Conservation (phyloP, 1,139 yeast species). For the Yamadazyma diddensiae region DNA sequence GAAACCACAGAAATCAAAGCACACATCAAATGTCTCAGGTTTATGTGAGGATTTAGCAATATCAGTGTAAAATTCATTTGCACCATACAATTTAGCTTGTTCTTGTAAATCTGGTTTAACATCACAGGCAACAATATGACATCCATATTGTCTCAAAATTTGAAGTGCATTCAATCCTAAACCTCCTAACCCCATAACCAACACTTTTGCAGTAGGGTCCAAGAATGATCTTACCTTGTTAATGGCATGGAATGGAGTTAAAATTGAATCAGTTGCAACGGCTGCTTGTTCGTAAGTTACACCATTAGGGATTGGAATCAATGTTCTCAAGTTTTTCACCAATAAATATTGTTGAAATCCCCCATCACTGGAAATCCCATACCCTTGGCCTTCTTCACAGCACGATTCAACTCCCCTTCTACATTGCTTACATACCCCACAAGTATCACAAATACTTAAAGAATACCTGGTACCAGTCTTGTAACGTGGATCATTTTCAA, state of each 20-base stretch:
- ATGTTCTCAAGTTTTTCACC: constrained; percentile 31
- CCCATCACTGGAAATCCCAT: constrained; percentile 47
- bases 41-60: constrained; percentile 25
- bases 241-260: constrained; percentile 52
- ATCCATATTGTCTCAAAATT: constrained; percentile 39
- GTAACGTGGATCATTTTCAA: constrained; percentile 24
- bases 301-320: constrained; percentile 46
- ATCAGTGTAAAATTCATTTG: constrained; percentile 40
- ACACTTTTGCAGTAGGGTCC: constrained; percentile 36
- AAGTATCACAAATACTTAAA: constrained; percentile 34
- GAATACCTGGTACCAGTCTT: constrained; percentile 36
- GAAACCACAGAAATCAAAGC: constrained; percentile 46
- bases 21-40: constrained; percentile 35
- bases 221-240: constrained; percentile 33
- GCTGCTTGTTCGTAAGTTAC: constrained; percentile 48
- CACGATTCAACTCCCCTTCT: constrained; percentile 41
- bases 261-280: constrained; percentile 47
- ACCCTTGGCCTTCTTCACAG: constrained; percentile 29
- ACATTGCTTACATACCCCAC: constrained; percentile 45
- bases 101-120: constrained; percentile 28
- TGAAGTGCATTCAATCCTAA: constrained; percentile 51
- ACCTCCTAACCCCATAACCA: constrained; percentile 51
- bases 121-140: constrained; percentile 40
- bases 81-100: constrained; percentile 38
- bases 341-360: constrained; percentile 50